Evolutionary conservation across 108 stramenopile species (phyloP).

Genomic region (Conticribra guillardii): DNA sequence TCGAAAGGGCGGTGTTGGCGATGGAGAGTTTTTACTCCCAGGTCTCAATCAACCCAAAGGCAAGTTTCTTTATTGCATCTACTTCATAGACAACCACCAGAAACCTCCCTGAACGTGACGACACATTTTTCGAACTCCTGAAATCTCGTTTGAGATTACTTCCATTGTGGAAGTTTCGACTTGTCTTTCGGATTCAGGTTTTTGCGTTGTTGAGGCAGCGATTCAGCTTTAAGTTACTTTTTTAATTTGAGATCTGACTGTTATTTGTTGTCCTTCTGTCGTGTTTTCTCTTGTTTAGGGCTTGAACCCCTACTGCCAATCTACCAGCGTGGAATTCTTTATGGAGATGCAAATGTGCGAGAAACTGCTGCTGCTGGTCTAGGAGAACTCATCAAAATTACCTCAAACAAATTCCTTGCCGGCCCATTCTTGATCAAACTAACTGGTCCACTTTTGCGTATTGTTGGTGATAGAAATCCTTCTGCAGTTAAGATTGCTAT

Average conservation of each 20-base stretch:
- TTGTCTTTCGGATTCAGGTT: conserved; percentile 87
- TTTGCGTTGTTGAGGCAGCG: neutral
- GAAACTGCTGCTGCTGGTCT: conserved; percentile 93
- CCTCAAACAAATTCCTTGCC: conserved; percentile 82
- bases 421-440: conserved; percentile 95
- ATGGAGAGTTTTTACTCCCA: conserved; percentile 90
- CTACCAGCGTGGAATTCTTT: conserved; percentile 95
- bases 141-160: conserved; percentile 16
- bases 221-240: conserved; percentile 16
- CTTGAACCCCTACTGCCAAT: conserved; percentile 97
- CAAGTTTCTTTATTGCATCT: conserved; percentile 33
- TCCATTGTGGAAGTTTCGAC: conserved; percentile 59
- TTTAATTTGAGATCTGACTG: conserved; percentile 8
- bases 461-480: conserved; percentile 96
- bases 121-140: conserved; percentile 49
- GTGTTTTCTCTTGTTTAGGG: conserved; percentile 48
- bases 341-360: conserved; percentile 82
- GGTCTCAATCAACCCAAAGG: conserved; percentile 95
- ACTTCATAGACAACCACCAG: neutral
- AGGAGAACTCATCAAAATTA: conserved; percentile 93
- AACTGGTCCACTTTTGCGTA: conserved; percentile 97
- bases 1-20: conserved; percentile 87
- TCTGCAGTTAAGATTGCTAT: conserved; percentile 94
- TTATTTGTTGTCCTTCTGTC: conserved; percentile 13
- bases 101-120: conserved; percentile 51